Evolutionary conservation across 495 filamentous ascomycete genomes (phyloP).

Genomic region (Recurvomyces mirabilis): DNA sequence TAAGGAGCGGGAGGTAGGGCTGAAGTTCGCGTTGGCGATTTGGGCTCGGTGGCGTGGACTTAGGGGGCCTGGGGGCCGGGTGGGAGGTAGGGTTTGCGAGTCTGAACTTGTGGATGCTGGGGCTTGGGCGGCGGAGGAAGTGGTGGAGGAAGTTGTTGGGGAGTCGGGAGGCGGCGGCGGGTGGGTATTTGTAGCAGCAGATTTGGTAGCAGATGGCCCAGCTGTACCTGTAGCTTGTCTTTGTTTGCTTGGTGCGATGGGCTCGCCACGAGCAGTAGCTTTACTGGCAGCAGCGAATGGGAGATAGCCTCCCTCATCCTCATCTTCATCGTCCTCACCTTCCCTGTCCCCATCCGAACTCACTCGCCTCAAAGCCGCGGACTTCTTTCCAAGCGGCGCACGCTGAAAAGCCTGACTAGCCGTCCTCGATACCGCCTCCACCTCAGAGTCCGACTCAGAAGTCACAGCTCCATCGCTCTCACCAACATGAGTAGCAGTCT

Average conservation of each 20-base stretch:
- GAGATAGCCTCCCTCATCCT: constrained; percentile 55
- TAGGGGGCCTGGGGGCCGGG: constrained; percentile 25
- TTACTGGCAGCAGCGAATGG: constrained; percentile 44
- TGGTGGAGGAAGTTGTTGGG: constrained; percentile 22
- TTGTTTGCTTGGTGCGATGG: constrained; percentile 6
- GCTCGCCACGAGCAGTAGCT: too few species aligned
- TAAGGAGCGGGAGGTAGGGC: constrained; percentile 43
- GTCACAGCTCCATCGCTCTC: constrained; percentile 17
- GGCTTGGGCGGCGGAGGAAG: constrained; percentile 8
- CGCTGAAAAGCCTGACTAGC: constrained; percentile 38
- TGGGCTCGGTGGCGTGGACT: constrained; percentile 44
- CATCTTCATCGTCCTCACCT: constrained; percentile 43
- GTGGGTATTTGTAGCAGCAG: too few species aligned
- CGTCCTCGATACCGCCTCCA: constrained; percentile 17
- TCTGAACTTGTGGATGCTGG: not conserved
- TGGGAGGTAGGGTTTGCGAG: constrained; percentile 19
- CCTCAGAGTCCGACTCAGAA: constrained; percentile 35
- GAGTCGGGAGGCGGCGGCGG: constrained; percentile 18
- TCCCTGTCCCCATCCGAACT: constrained; percentile 25
- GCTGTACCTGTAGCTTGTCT: not conserved
- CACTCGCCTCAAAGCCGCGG: constrained; percentile 21
- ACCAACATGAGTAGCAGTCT: constrained; percentile 1
- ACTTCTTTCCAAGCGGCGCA: constrained; percentile 17
- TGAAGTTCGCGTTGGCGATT: constrained; percentile 20
- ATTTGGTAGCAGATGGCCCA: too few species aligned